These are phyloP conservation scores for Euphrasia confusa DNA, from an alignment of 257 asterid genomes.

Conservation along the genomic window DNA sequence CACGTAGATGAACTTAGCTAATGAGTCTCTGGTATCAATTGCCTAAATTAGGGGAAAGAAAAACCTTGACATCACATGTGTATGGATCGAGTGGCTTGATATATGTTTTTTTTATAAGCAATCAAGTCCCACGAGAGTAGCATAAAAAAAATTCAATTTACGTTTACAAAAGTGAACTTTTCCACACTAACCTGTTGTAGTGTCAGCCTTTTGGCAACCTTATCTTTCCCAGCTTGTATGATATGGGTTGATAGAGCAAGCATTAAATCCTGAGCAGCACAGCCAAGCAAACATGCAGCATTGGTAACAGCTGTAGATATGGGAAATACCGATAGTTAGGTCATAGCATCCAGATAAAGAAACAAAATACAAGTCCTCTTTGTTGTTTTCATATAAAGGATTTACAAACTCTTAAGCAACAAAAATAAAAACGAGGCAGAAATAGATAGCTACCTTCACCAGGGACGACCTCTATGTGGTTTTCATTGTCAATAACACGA, in stretches of 20 bases:
- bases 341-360: constrained; percentile 19
- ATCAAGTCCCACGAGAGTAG: constrained; percentile 19
- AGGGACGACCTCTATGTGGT: constrained; percentile 64
- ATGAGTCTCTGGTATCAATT: constrained; percentile 66
- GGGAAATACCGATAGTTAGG: constrained; percentile 22
- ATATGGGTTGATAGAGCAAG: constrained; percentile 59
- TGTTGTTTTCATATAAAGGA: constrained; percentile 5
- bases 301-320: constrained; percentile 61
- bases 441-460: constrained; percentile 67
- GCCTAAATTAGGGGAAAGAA: constrained; percentile 43
- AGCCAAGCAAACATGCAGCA: constrained; percentile 83
- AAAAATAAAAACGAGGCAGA: constrained; percentile 23
- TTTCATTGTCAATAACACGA: constrained; percentile 60
- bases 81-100: constrained; percentile 5
- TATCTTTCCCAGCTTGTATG: constrained; percentile 70
- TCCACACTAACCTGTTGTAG: constrained; percentile 60
- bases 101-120: constrained; percentile 10
- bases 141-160: neutral
- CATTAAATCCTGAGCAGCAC: constrained; percentile 61
- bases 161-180: constrained; percentile 17
- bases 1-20: constrained; percentile 82
- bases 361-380: neutral
- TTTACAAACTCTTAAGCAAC: constrained; percentile 14
- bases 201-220: constrained; percentile 49
- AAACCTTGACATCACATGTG: constrained; percentile 14